These are phyloP conservation scores for Aspergillus carlsbadensis DNA, from an alignment of 495 filamentous ascomycete species.

Conservation along the genomic window DNA sequence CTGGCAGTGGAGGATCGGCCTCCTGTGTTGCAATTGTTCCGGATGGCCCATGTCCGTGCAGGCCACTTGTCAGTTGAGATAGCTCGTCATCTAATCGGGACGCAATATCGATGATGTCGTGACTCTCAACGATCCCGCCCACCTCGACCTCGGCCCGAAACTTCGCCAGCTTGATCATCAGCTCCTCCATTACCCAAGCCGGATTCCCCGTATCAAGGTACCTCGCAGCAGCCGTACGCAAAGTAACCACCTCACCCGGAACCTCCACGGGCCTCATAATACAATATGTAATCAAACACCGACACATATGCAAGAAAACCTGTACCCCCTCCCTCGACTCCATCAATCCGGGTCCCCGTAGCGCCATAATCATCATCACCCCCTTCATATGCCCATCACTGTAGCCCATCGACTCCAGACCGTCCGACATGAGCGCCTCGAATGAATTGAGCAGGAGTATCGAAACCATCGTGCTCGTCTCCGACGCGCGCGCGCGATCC, in stretches of 20 bases:
- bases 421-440: background rate
- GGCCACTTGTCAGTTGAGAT: background rate
- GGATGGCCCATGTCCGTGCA: background rate
- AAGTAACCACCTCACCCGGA: background rate
- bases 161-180: background rate
- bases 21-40: background rate
- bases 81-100: background rate
- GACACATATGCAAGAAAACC: conserved; percentile 5
- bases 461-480: background rate
- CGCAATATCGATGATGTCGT: background rate
- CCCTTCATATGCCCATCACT: conserved; percentile 6
- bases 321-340: conserved; percentile 3
- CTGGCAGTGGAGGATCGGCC: background rate
- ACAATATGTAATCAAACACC: conserved; percentile 2
- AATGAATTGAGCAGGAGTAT: conserved; percentile 8
- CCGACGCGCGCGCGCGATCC: background rate
- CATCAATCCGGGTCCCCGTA: background rate
- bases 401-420: background rate
- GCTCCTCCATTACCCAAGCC: background rate
- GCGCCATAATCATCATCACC: background rate
- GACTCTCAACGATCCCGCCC: background rate
- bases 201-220: background rate
- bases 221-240: background rate
- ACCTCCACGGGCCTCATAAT: background rate
- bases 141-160: conserved; percentile 1